Evolutionary conservation across 768 basidiomycete species (phyloP).

Genomic region (Hortiboletus campestris): DNA sequence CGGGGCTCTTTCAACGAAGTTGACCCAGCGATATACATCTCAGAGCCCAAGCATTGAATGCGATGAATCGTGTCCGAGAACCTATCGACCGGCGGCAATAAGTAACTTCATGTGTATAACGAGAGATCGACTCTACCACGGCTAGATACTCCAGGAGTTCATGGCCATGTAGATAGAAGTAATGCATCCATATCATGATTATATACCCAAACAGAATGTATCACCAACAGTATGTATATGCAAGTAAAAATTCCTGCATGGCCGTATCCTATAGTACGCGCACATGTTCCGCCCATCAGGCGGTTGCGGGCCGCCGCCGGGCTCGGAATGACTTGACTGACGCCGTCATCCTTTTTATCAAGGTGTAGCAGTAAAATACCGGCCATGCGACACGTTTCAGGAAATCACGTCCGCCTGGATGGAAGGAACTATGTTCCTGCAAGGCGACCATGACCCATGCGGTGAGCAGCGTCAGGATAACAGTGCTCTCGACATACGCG

Average conservation of each 20-base stretch:
- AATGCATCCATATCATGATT: background rate
- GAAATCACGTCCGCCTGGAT: slow-evolving; percentile 1
- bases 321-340: background rate
- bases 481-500: slow-evolving; percentile 41
- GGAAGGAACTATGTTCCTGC: slow-evolving; percentile 34
- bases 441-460: slow-evolving; percentile 57
- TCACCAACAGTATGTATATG: background rate
- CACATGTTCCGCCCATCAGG: background rate
- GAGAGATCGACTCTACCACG: background rate
- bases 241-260: background rate
- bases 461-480: slow-evolving; percentile 50
- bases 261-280: background rate
- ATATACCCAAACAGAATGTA: background rate
- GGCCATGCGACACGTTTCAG: slow-evolving; percentile 24
- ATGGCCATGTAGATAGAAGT: background rate
- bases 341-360: background rate
- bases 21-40: too few species aligned
- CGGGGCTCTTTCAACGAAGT: background rate
- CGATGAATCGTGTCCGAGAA: background rate
- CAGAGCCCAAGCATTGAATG: background rate
- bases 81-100: background rate
- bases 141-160: background rate
- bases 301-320: background rate
- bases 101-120: background rate
- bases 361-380: background rate